Conservation (phyloP, 768 basidiomycete species). For the Lepiota venenata region DNA sequence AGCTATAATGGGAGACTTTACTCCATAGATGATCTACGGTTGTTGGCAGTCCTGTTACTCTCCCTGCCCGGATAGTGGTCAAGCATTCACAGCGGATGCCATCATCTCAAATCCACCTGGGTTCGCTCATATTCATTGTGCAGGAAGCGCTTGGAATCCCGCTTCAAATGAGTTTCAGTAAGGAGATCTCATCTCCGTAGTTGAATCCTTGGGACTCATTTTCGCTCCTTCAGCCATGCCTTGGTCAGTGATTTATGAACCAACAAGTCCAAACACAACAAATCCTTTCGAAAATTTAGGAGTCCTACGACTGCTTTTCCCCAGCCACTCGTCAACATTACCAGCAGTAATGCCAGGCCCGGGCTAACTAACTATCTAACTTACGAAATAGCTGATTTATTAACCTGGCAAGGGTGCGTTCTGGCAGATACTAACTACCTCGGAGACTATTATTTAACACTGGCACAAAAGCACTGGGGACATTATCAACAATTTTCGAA, state of each 20-base stretch:
- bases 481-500: constrained; percentile 56
- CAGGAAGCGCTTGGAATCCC: constrained; percentile 62
- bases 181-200: constrained; percentile 18
- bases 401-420: constrained; percentile 58
- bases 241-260: constrained; percentile 33
- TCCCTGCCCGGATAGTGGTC: constrained; percentile 40
- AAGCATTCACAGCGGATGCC: constrained; percentile 54
- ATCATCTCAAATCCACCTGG: constrained; percentile 68
- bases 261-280: background rate
- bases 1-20: constrained; percentile 3
- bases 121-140: constrained; percentile 64
- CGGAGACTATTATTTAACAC: background rate
- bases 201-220: constrained; percentile 7
- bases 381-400: constrained; percentile 55
- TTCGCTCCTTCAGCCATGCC: constrained; percentile 51
- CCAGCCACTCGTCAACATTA: constrained; percentile 63
- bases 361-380: constrained; percentile 56
- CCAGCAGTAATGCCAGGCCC: constrained; percentile 46
- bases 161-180: constrained; percentile 55
- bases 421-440: constrained; percentile 2
- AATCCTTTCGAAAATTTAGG: constrained; percentile 22
- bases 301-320: constrained; percentile 52
- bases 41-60: constrained; percentile 53
- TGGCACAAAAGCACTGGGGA: constrained; percentile 49
- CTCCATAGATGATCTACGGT: constrained; percentile 50